A percentile compares a stretch with the other conserved stretches of the same genome.
Evolutionary conservation across 768 basidiomycete species (phyloP).

Genomic region (Phaffia australis): DNA sequence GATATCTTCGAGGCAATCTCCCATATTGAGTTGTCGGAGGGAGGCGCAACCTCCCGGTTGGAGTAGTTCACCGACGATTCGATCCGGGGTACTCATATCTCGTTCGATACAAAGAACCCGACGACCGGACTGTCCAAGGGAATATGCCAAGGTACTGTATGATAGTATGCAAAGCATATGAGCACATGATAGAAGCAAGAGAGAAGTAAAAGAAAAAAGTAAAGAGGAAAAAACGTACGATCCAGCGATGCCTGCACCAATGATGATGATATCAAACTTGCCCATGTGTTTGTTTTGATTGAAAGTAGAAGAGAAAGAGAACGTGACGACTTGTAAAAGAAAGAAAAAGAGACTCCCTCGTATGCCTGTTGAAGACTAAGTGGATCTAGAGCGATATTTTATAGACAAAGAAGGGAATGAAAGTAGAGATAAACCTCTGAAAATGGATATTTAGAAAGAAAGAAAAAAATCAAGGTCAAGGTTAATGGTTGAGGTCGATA

Average conservation of each 20-base stretch:
- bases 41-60: constrained; percentile 83
- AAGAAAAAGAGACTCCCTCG: too few species aligned
- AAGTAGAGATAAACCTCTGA: too few species aligned
- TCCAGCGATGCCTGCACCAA: constrained; percentile 87
- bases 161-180: not conserved
- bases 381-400: too few species aligned
- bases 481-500: too few species aligned
- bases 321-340: not conserved
- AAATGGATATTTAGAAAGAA: too few species aligned
- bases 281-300: constrained; percentile 28
- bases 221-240: constrained; percentile 33
- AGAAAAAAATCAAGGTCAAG: too few species aligned
- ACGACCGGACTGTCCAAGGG: constrained; percentile 60
- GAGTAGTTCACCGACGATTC: constrained; percentile 92
- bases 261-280: constrained; percentile 50
- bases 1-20: constrained; percentile 66
- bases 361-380: too few species aligned
- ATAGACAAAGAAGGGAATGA: too few species aligned
- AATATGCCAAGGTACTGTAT: constrained; percentile 58
- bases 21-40: constrained; percentile 65
- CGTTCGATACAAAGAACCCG: constrained; percentile 79
- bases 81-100: constrained; percentile 81
- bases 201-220: not conserved
- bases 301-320: not conserved
- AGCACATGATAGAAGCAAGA: not conserved